Evolutionary conservation across 306 rosid species (phyloP).

Genomic region (Glycine tomentella): DNA sequence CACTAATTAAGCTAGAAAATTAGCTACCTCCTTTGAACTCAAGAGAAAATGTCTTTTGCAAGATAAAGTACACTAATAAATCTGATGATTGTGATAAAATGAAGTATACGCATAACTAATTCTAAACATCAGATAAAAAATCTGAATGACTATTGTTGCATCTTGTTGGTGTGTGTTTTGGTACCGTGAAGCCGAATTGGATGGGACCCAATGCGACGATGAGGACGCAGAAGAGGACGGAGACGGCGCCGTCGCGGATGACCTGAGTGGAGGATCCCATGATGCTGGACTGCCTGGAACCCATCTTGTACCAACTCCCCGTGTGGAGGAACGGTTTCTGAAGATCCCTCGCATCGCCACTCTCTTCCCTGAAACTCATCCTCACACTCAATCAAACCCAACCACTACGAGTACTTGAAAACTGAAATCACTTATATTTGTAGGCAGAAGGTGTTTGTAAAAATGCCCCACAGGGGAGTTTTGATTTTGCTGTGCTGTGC

Average conservation of each 20-base stretch:
- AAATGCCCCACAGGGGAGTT: constrained; percentile 7
- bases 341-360: constrained; percentile 65
- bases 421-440: too few relatives aligned
- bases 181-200: constrained; percentile 85
- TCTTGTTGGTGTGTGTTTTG: background rate
- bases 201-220: constrained; percentile 86
- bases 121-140: background rate
- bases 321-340: constrained; percentile 84
- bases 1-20: background rate
- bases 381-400: background rate
- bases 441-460: background rate
- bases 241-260: constrained; percentile 73
- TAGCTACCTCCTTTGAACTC: background rate
- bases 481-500: background rate
- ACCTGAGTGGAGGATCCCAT: constrained; percentile 64
- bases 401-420: background rate
- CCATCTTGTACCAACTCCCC: constrained; percentile 90
- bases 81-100: background rate
- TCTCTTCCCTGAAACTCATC: constrained; percentile 77
- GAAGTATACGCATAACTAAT: background rate
- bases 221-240: constrained; percentile 86
- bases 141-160: too few relatives aligned
- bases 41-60: background rate
- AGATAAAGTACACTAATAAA: background rate
- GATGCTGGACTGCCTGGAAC: constrained; percentile 74